Conservation (phyloP, 108 stramenopile species). For the Cyclotella baltica region DNA sequence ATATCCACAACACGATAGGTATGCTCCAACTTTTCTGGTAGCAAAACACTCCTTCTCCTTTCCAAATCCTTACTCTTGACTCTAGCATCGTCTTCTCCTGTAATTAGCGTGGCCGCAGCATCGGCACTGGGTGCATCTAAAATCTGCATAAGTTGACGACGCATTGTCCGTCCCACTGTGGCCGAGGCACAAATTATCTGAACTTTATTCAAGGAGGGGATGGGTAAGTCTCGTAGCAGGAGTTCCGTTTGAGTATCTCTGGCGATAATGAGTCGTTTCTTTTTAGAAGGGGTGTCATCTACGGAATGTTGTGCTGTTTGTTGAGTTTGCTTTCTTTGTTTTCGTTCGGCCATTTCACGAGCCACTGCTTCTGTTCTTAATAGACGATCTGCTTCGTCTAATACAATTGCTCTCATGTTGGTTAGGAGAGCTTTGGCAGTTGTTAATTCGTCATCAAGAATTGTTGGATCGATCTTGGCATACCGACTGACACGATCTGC, state of each 20-base stretch:
- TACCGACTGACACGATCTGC: slow-evolving; percentile 17
- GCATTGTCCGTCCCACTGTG: slow-evolving; percentile 76
- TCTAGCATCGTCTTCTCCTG: slow-evolving; percentile 69
- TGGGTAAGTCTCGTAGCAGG: slow-evolving; percentile 46
- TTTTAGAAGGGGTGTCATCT: slow-evolving; percentile 7
- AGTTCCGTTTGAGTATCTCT: slow-evolving; percentile 55
- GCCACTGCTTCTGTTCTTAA: slow-evolving; percentile 68
- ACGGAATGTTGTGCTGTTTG: slow-evolving; percentile 17
- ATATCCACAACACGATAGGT: slow-evolving; percentile 39
- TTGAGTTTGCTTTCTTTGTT: slow-evolving; percentile 41
- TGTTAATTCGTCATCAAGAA: slow-evolving; percentile 28
- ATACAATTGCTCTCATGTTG: slow-evolving; percentile 63
- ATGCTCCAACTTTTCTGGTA: slow-evolving; percentile 69
- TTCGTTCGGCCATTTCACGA: slow-evolving; percentile 43
- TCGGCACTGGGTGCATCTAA: slow-evolving; percentile 66
- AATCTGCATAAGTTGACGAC: slow-evolving; percentile 77
- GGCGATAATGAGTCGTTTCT: slow-evolving; percentile 41
- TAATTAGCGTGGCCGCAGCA: slow-evolving; percentile 66
- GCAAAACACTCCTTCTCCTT: slow-evolving; percentile 56
- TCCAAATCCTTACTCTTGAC: slow-evolving; percentile 64
- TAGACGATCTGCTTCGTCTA: slow-evolving; percentile 84
- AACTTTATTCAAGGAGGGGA: slow-evolving; percentile 44
- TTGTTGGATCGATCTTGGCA: slow-evolving; percentile 6
- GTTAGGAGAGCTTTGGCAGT: slow-evolving; percentile 40
- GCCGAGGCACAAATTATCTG: slow-evolving; percentile 79